Percentiles rank a stretch among this genome's conserved stretches.
These are phyloP conservation scores for Pholiota microspora DNA, from an alignment of 768 basidiomycete species.

Conservation along the genomic window DNA sequence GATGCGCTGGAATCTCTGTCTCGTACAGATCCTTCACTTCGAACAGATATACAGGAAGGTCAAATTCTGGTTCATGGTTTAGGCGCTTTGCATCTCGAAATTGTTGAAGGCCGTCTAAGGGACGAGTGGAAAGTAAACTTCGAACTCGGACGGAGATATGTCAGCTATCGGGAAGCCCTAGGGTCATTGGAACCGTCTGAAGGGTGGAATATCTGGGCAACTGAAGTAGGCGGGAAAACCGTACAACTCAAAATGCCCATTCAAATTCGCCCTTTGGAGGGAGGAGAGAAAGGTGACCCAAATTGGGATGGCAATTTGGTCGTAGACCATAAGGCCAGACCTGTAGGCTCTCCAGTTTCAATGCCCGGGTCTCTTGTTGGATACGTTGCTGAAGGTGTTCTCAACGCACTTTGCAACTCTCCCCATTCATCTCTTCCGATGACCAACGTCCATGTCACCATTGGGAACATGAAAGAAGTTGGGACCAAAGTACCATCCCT, in stretches of 20 bases:
- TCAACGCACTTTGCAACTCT: slow-evolving; percentile 71
- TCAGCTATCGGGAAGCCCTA: slow-evolving; percentile 74
- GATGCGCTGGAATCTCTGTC: slow-evolving; percentile 67
- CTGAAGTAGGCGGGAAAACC: slow-evolving; percentile 59
- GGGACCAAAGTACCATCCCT: slow-evolving; percentile 43
- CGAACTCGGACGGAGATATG: slow-evolving; percentile 73
- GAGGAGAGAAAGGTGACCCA: slow-evolving; percentile 60
- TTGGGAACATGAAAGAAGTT: slow-evolving; percentile 45
- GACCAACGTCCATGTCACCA: slow-evolving; percentile 58
- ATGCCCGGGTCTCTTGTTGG: slow-evolving; percentile 43
- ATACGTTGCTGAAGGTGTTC: slow-evolving; percentile 65
- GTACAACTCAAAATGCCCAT: slow-evolving; percentile 52
- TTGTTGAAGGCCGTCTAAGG: slow-evolving; percentile 74
- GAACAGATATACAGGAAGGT: slow-evolving; percentile 77
- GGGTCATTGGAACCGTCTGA: slow-evolving; percentile 29
- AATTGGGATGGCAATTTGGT: slow-evolving; percentile 80
- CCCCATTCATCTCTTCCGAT: slow-evolving; percentile 75
- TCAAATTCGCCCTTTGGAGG: slow-evolving; percentile 49
- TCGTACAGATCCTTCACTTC: slow-evolving; percentile 89
- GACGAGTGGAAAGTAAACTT: slow-evolving; percentile 81
- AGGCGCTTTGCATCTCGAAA: slow-evolving; percentile 86
- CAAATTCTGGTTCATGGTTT: slow-evolving; percentile 83
- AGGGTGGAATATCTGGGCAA: slow-evolving; percentile 52
- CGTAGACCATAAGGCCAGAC: slow-evolving; percentile 48
- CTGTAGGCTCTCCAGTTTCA: slow-evolving; percentile 51